Percentiles rank a stretch among this genome's conserved stretches.
These are phyloP conservation scores for Verticillium dahliae DNA, from an alignment of 2,329 filamentous ascomycete genomes.

Conservation along the genomic window DNA sequence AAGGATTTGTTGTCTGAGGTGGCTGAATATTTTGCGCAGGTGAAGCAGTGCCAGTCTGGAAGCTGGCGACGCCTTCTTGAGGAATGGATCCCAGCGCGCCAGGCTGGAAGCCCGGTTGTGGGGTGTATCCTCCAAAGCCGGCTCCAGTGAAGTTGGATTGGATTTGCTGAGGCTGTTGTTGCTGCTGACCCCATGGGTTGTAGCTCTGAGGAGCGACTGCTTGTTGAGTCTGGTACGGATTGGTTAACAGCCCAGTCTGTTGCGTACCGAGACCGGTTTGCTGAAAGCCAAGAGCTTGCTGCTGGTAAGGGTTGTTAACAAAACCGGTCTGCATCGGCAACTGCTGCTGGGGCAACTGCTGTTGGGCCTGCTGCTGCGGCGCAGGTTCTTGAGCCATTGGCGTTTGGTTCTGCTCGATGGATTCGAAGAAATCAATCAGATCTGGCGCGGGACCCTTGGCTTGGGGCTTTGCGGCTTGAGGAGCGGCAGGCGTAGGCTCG, in stretches of 20 bases:
- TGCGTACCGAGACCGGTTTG: conserved; percentile 34
- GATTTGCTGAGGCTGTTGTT: conserved; percentile 33
- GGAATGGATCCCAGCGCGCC: conserved; percentile 48
- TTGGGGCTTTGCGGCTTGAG: conserved; percentile 34
- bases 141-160: conserved; percentile 57
- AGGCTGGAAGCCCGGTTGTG: conserved; percentile 52
- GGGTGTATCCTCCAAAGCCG: conserved; percentile 77
- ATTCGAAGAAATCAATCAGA: conserved; percentile 91
- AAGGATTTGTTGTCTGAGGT: conserved; percentile 77
- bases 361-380: conserved; percentile 20
- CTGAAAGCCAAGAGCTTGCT: conserved; percentile 22
- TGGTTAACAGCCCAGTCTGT: conserved; percentile 31
- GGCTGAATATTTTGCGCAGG: conserved; percentile 33
- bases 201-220: conserved; percentile 29
- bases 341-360: conserved; percentile 13
- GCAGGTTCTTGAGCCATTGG: conserved; percentile 45
- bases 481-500: conserved; percentile 19
- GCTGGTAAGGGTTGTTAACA: conserved; percentile 16
- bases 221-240: conserved; percentile 33
- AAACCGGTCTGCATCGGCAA: conserved; percentile 17
- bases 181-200: conserved; percentile 22
- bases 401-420: conserved; percentile 84
- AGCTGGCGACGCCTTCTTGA: conserved; percentile 46
- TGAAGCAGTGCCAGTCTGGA: conserved; percentile 40
- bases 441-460: conserved; percentile 65